Evolutionary conservation across 495 filamentous ascomycete genomes (phyloP), one percentile per base, ranked within the genome.

Genomic region (Neurospora discreta): DNA sequence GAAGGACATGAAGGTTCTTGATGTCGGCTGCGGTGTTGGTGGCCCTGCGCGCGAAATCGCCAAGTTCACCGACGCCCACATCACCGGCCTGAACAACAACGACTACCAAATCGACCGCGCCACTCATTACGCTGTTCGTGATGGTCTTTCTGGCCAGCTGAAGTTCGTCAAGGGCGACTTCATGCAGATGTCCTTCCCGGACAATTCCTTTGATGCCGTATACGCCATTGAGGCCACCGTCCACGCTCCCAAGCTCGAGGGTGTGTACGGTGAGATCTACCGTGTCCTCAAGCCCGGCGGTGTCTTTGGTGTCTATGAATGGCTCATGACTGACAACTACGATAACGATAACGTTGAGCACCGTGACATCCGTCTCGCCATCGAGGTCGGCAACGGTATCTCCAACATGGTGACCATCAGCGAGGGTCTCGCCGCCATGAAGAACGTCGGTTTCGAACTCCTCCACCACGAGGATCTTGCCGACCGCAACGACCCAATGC

Each of bases 31-130:
- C 81, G 95, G 95, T 87, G 93, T 99, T 69, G 95, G 95, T 75
- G 96, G 95, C 68, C 95, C 95, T n/a, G 95, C 96, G 30, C 88
- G 95, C 71, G 95, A 99, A 84, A 98, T 99, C 75, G 91, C 91
- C 80, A 95, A 97, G 81, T 99, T 99, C 85, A 89, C 93, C 58
- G 95, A 91, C 74, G 90, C 87, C 78, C 93, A 97, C 77, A 88
- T 98, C 73, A 90, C 93, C 33, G 95, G 95, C 44, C 83, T 99
- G 79, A 99, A 99, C 89, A 99, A 98, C 90, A 99, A 98, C 84
- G 95, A 98, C 84, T 98, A 98, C 87, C 95, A 99, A 84, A 98
- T 99, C 79, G 88, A 98, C 82, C 92, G 95, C 69, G 96, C 95
- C 8, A 95, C 90, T 30, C 87, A 86, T 58, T 98, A 98, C 80